Evolutionary conservation across 2,329 filamentous ascomycete genomes (phyloP), one percentile per base, ranked within the genome.

Genomic region (Dothidotthia symphoricarpi): DNA sequence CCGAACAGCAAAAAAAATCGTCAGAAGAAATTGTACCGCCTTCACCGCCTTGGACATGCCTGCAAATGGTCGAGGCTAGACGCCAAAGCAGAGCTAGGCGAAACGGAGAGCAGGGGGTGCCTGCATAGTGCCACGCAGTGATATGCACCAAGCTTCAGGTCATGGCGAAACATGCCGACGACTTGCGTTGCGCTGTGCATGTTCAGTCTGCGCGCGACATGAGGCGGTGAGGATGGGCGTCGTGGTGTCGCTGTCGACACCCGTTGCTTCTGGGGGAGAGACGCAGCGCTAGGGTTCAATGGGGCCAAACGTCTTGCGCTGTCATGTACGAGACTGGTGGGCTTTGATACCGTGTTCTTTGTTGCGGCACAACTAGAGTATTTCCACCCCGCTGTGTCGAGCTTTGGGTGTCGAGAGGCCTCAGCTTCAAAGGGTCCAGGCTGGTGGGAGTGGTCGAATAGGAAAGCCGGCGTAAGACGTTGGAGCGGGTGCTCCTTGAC

Each of bases 101-200:
- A 59, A 57, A 43, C 19, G 25, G 25, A 2, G 31, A 3, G 39
- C 57, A 55, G 49, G 59, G 51, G 49, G 22, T 49, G 34, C 47
- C 47, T 55, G 55, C 43, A 44, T 34, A 34, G 45, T 53, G 51
- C 50, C 48, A 42, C 53, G 36, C 43, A 42, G 56, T 53, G 53
- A 50, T 52, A 63, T 65, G 59, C 59, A 60, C 54, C 45, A 53
- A 53, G 54, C 54, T 51, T 56, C 57, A 59, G 53, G 63, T 59
- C 52, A 59, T 55, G 50, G 47, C 34, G 38, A 28, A n/a, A 27
- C 25, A 24, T 24, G 26, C 16, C 32, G 12, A 33, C n/a, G 6
- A 33, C 17, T n/a, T 33, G 31, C 19, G 19, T 9, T 22, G 19
- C 19, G 19, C 9, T 22, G 19, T 22, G 19, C 19, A 22, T 22